Percentiles rank a stretch among this genome's conserved stretches.
phyloP scores from a whole-genome alignment of 306 rosid species.

The Hylodesmum podocarpum region DNA sequence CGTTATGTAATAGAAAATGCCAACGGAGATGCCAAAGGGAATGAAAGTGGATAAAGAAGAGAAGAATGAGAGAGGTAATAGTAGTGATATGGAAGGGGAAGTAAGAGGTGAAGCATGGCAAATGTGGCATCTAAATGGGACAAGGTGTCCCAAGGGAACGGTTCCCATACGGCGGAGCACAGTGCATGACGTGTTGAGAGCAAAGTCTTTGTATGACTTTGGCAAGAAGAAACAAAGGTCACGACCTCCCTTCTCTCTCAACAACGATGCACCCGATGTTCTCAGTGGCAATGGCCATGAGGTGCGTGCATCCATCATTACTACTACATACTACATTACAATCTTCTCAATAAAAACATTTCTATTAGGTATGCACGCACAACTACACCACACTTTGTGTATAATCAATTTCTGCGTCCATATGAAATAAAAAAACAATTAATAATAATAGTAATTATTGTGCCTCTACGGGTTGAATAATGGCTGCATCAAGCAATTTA shows the following conservation, averaged over 20 bases:
- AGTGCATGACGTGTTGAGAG: constrained; percentile 58
- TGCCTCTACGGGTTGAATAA: neutral
- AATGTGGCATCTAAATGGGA: constrained; percentile 84
- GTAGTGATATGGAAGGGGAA: neutral
- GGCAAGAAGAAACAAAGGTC: constrained; percentile 75
- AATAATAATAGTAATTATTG: too few species aligned
- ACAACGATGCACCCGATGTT: constrained; percentile 56
- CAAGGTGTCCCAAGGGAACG: constrained; percentile 73
- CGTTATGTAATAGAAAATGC: constrained; percentile 54
- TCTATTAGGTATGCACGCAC: neutral
- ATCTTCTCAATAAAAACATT: neutral
- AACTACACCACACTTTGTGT: neutral
- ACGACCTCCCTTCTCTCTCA: constrained; percentile 3
- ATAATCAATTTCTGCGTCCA: neutral
- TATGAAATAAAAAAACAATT: neutral
- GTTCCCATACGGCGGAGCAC: constrained; percentile 69
- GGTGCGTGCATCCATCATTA: constrained; percentile 33
- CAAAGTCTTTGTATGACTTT: constrained; percentile 73
- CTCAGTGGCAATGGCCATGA: constrained; percentile 78
- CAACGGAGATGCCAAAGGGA: constrained; percentile 57
- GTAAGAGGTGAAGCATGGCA: constrained; percentile 39
- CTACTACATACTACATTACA: neutral
- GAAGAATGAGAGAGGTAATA: neutral
- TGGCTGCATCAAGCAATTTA: neutral
- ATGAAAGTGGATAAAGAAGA: constrained; percentile 3